Base-by-base conservation (phyloP, 208 protist genomes). In the Leptomonas seymouri region DNA sequence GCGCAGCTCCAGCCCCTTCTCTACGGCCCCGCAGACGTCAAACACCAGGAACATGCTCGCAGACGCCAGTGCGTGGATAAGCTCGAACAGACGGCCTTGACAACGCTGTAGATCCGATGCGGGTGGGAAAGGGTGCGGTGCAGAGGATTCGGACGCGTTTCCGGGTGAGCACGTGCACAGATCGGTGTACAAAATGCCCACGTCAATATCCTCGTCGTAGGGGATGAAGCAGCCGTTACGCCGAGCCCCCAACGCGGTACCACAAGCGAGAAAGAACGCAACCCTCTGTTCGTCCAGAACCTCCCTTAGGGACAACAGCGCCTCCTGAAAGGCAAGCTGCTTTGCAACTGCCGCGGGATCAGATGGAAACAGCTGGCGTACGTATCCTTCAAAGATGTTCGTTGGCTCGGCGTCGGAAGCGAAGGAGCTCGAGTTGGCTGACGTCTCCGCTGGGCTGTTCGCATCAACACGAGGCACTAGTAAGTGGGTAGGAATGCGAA, bases 131-230 rank as follows among this genome's bases (percentile, higher is more conserved):
- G 31, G 11, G 34, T 28, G 39, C 21, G 16, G 11, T 16, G n/a
- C 23, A 3, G 42, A 1, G 20, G 36, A 18, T 15, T 41, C 21
- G 0, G 54, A 15, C 5, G 15, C 28, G 12, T 12, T 7, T 20
- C 45, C 11, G 41, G 48, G 12, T 16, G 25, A 6, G 14, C 31
- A 31, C 2, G n/a, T 15, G 25, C 45, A 60, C 23, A 71, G 39
- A 31, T 90, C 82, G 15, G 89, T 56, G 46, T 81, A 83, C 44
- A 94, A 80, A 16, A 97, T 71, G 45, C 93, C 93, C 45, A 97
- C 57, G 46, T 97, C 93, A 41, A 97, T 87, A 65, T 97, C 93
- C 44, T 89, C 80, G 56, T 97, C 93, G 67, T 95, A 83, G 0
- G 80, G 68, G 70, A 97, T 94, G 54, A 97, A 97, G 76, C 81